Evolutionary conservation across 2,329 filamentous ascomycete species (phyloP).

Genomic region (Chaetomium sp.): DNA sequence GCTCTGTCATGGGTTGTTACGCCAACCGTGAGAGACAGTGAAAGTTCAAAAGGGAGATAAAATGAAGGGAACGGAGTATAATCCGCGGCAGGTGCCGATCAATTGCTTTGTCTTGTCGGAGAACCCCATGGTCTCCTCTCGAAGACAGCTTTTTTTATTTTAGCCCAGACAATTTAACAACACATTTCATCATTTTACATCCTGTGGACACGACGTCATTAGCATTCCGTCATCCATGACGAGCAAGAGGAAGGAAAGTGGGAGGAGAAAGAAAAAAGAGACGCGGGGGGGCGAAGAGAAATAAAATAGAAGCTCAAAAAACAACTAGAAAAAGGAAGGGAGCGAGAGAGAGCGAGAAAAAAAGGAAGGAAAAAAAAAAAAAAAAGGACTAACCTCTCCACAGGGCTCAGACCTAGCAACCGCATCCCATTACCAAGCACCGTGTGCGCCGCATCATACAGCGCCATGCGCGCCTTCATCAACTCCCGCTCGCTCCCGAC

Average conservation of each 20-base stretch:
- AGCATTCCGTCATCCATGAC: neutral
- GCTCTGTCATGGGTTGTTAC: no score
- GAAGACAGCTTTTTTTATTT: neutral
- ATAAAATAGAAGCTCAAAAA: no score
- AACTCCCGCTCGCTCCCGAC: conserved; percentile 71
- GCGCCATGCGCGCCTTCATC: conserved; percentile 64
- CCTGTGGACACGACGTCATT: neutral
- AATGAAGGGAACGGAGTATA: no score
- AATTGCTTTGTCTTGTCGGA: no score
- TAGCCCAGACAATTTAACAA: neutral
- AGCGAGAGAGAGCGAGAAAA: neutral
- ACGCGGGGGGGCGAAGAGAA: no score
- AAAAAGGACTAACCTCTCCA: conserved; percentile 49
- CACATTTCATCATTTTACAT: neutral
- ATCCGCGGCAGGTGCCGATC: no score
- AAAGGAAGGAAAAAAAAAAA: neutral
- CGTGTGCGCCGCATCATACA: conserved; percentile 69
- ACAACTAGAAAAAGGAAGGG: no score
- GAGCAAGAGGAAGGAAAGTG: neutral
- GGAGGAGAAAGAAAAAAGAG: no score
- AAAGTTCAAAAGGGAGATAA: no score
- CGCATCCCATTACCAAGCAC: conserved; percentile 80
- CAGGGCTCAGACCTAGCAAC: conserved; percentile 68
- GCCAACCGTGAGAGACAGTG: no score
- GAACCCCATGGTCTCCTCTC: no score